Evolutionary conservation across 306 rosid genomes (phyloP), one percentile per base, ranked within the genome.

Genomic region (Dryas octopetala): DNA sequence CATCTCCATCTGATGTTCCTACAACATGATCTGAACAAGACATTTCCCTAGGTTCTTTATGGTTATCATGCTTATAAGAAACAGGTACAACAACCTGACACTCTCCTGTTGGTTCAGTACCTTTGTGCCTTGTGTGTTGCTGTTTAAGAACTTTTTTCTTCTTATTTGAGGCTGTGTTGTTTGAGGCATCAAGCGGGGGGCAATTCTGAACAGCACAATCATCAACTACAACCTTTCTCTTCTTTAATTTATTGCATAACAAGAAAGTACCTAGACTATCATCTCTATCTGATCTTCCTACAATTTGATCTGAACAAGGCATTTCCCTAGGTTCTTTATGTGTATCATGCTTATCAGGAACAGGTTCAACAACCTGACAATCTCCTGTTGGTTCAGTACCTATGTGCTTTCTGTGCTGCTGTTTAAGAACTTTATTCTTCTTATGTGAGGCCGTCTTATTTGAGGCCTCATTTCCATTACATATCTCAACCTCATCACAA

Each of bases 1-100:
- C 71, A 38, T 83, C 87, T 76, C 26, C 80, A 62, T 78, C 87
- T 47, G 77, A 45, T 15, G 63, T 61, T 71, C 81, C 88, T 19
- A 58, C 76, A 63, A 61, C 71, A 70, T 76, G 81, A 68, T 69
- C 52, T 54, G 80, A 76, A 72, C 66, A 38, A 59, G 80, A 60
- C 38, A 9, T 26, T n/a, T 73, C 58, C 17, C 13, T 68, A 15
- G 43, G 77, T 47, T 74, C 52, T 69, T 79, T 65, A 8, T 5
- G 78, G 17, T 19, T 60, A 5, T 28, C 62, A n/a, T 13, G 72
- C 69, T 70, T 75, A 46, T 32, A 5, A 75, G 66, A 41, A 75
- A 67, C 48, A 38, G 55, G 13, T 28, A 46, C 54, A 76, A 63
- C 41, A 38, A 45, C 73, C 50, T 71, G 77, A 17, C 44, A 54